Percentiles rank a stretch among this genome's conserved stretches.
These are phyloP conservation scores for Penicillium cataractarum DNA, from an alignment of 495 filamentous ascomycete species.

Conservation along the genomic window DNA sequence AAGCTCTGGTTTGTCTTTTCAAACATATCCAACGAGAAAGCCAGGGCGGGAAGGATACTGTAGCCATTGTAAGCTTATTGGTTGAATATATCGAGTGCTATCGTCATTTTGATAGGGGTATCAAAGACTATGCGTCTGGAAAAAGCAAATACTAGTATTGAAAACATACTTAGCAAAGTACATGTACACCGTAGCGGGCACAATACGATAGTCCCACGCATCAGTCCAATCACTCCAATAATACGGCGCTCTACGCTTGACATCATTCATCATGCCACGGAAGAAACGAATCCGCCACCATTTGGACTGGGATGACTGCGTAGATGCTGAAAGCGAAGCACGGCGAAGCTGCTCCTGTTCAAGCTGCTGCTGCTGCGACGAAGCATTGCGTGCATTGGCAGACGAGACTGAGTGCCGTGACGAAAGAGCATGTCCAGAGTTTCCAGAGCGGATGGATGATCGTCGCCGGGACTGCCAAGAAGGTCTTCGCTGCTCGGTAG, in stretches of 20 bases:
- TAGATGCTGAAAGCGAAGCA: constrained; percentile 18
- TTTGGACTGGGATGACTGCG: constrained; percentile 28
- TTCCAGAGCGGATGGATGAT: constrained; percentile 27
- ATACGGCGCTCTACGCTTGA: constrained; percentile 71
- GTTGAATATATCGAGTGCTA: background rate
- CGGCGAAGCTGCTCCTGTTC: constrained; percentile 12
- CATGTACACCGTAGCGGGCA: constrained; percentile 85
- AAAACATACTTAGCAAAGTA: constrained; percentile 80
- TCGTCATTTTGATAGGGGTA: constrained; percentile 7
- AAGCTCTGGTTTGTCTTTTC: constrained; percentile 77
- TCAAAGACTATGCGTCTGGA: background rate
- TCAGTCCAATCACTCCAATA: constrained; percentile 81
- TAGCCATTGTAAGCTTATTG: constrained; percentile 8
- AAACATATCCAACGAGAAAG: constrained; percentile 86
- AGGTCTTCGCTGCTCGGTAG: constrained; percentile 32
- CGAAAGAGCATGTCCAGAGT: constrained; percentile 15
- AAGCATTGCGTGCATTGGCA: constrained; percentile 14
- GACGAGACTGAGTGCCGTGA: constrained; percentile 18
- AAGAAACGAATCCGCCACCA: constrained; percentile 67
- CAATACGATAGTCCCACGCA: constrained; percentile 82
- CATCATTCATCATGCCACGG: constrained; percentile 72
- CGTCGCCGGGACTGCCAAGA: constrained; percentile 37
- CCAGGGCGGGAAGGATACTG: constrained; percentile 80
- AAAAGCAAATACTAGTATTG: background rate
- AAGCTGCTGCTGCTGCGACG: constrained; percentile 3